Percentiles rank a stretch among this genome's conserved stretches.
These are phyloP conservation scores for Penicillium verhagenii DNA, from an alignment of 495 filamentous ascomycete species.

Conservation along the genomic window DNA sequence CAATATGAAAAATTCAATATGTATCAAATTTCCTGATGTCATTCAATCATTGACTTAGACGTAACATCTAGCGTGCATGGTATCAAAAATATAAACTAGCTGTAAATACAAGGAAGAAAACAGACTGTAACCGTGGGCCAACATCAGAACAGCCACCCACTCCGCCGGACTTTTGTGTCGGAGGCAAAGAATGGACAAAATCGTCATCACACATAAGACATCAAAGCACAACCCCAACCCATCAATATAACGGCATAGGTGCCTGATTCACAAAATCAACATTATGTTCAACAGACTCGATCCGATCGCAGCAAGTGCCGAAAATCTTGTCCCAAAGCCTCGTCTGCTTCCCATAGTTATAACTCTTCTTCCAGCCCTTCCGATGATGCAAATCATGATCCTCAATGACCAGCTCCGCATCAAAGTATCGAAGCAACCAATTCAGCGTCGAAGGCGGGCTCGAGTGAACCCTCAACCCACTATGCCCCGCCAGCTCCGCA, in stretches of 20 bases:
- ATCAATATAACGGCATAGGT: constrained; percentile 23
- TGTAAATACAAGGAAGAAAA: neutral
- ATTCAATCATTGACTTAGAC: constrained; percentile 1
- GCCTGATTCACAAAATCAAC: constrained; percentile 33
- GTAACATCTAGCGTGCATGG: neutral
- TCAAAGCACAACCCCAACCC: neutral
- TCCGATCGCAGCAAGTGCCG: constrained; percentile 32
- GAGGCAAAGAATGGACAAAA: neutral
- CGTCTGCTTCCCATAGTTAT: constrained; percentile 43
- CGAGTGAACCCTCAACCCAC: constrained; percentile 32
- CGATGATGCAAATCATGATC: constrained; percentile 43
- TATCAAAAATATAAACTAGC: neutral
- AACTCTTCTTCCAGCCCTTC: constrained; percentile 40
- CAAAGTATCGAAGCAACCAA: constrained; percentile 27
- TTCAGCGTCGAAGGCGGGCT: constrained; percentile 31
- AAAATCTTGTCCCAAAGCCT: constrained; percentile 42
- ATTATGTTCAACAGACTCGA: constrained; percentile 30
- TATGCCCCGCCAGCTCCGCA: constrained; percentile 37
- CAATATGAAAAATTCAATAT: too few relatives aligned
- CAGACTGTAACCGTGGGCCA: too few relatives aligned
- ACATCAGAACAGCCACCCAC: too few relatives aligned
- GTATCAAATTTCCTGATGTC: neutral
- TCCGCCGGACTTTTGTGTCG: too few relatives aligned
- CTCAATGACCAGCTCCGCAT: constrained; percentile 36
- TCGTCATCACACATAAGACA: neutral